Evolutionary conservation across 106 monocot species (phyloP), one percentile per base, ranked within the genome.

Genomic region (Dendrobium catenatum): DNA sequence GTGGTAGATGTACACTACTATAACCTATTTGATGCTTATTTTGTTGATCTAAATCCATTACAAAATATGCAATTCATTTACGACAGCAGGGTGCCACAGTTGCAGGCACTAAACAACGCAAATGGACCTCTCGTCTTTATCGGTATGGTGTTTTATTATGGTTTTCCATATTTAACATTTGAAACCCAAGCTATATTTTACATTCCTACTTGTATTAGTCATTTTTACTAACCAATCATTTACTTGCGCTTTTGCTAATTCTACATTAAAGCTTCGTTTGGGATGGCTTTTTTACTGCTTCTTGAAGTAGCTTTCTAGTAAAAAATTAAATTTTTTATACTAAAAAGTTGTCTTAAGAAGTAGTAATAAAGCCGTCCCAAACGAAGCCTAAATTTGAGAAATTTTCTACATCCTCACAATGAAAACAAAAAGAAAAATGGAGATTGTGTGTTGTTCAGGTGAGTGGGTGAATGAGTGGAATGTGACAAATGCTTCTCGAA

Each of bases 1-100:
- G 90, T 95, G 31, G 78, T 95, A 48, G 95, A 95, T 84, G 79
- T 95, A 54, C 95, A 95, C 77, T 95, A 95, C 64, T 95, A 95
- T 76, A 85, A 90, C 61, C 82, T 95, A 27, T 95, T 95, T 82
- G 92, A 93, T 75, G 48, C 90, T 66, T 89, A 46, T 93, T 95
- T 95, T 66, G 47, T 26, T 44, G 83, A 85, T 46, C 42, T 90
- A 77, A 89, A 75, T 77, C 84, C 77, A 19, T 43, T 41, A 20
- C 85, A 90, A 44, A 95, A 92, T 86, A 89, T 95, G 83, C 87
- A 93, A 51, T 95, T 78, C 46, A 77, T 95, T 47, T 88, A 87
- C 82, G 82, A 88, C 26, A 90, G 61, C 78, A 84, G 92, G 80
- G 83, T 84, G 44, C 78, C 85, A 75, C 95, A 92, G 66, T 77